phyloP scores from a whole-genome alignment of 176 grass and related monocot species.

The Zoysia japonica region DNA sequence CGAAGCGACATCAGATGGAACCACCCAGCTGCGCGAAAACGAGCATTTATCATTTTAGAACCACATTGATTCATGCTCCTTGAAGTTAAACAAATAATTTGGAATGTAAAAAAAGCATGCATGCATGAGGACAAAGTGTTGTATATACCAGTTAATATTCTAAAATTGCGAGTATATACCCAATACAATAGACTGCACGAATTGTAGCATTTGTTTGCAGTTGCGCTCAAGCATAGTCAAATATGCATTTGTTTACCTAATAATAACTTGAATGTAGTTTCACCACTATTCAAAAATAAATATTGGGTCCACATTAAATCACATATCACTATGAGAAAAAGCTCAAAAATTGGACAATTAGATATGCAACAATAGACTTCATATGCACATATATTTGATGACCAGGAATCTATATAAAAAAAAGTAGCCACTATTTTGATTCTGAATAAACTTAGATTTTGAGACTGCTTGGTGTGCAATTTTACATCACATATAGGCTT shows the following conservation, averaged over 20 bases:
- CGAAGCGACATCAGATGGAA: conserved; percentile 38
- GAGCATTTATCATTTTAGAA: background rate
- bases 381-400: background rate
- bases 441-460: background rate
- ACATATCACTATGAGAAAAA: background rate
- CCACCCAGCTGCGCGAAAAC: conserved; percentile 41
- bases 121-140: background rate
- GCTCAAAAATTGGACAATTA: background rate
- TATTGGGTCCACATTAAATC: no score
- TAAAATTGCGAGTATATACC: background rate
- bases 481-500: background rate
- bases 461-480: background rate
- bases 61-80: background rate
- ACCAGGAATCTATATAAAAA: background rate
- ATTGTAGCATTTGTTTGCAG: background rate
- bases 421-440: background rate
- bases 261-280: background rate
- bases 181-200: background rate
- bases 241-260: background rate
- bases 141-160: background rate
- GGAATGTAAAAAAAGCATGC: background rate
- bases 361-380: background rate
- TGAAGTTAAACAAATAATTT: background rate
- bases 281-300: background rate
- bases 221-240: background rate